These are phyloP conservation scores for Auriscalpium orientale DNA, from an alignment of 768 basidiomycete genomes.

Conservation along the genomic window DNA sequence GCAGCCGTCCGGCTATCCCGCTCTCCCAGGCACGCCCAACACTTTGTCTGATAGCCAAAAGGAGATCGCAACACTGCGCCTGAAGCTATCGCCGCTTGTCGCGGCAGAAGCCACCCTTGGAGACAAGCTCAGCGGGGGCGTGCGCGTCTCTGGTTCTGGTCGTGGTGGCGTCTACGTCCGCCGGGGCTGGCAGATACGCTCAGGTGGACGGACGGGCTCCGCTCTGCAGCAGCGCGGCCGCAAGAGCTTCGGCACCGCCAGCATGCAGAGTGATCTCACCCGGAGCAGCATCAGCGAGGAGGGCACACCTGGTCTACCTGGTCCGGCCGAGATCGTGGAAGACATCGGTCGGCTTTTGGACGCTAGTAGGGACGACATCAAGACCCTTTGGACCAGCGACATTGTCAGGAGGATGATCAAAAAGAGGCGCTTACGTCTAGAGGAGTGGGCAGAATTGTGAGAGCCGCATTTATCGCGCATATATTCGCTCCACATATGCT, in stretches of 20 bases:
- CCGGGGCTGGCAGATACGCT: conserved; percentile 73
- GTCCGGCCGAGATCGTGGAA: conserved; percentile 9
- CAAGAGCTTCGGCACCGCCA: neutral
- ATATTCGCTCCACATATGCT: conserved; percentile 1
- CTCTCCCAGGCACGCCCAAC: conserved; percentile 1
- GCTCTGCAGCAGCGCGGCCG: conserved; percentile 5
- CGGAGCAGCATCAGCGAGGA: conserved; percentile 7
- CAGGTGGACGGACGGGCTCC: conserved; percentile 19
- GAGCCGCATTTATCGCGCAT: conserved; percentile 24
- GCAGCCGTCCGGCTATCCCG: neutral
- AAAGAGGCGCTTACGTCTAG: conserved; percentile 64
- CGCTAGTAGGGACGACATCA: conserved; percentile 55
- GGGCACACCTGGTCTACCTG: neutral
- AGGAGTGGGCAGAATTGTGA: conserved; percentile 87
- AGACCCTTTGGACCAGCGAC: conserved; percentile 65
- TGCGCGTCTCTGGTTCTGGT: conserved; percentile 68
- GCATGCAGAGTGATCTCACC: conserved; percentile 21
- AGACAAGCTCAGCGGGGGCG: conserved; percentile 66
- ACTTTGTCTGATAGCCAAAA: conserved; percentile 7
- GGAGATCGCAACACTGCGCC: conserved; percentile 33
- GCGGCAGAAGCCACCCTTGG: conserved; percentile 57
- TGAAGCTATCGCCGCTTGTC: conserved; percentile 52
- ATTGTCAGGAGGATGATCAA: conserved; percentile 61
- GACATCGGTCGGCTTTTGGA: conserved; percentile 35
- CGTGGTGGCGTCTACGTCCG: conserved; percentile 72